phyloP scores from a whole-genome alignment of 768 basidiomycete species.

The Russula dissimulans region DNA sequence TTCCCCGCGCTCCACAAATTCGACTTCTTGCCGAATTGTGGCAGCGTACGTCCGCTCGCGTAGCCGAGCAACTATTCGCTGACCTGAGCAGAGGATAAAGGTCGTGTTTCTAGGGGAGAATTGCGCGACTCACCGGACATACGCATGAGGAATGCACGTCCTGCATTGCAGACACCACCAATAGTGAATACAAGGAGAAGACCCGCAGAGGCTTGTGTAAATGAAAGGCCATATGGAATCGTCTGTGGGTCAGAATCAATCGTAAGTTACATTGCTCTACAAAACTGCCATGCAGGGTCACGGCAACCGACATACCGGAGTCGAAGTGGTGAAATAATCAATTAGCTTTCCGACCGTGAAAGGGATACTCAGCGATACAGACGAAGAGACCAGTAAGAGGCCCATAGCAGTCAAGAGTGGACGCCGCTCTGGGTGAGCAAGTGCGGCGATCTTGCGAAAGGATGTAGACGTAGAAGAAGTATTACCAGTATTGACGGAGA shows the following conservation, averaged over 20 bases:
- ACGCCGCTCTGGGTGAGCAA: slow-evolving; percentile 77
- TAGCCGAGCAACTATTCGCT: slow-evolving; percentile 83
- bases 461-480: slow-evolving; percentile 49
- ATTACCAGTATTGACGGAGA: background rate
- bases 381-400: slow-evolving; percentile 75
- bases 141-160: slow-evolving; percentile 77
- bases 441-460: slow-evolving; percentile 60
- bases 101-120: background rate
- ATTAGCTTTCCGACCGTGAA: slow-evolving; percentile 91
- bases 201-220: slow-evolving; percentile 68
- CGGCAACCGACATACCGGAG: slow-evolving; percentile 46
- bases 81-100: slow-evolving; percentile 36
- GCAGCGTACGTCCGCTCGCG: slow-evolving; percentile 76
- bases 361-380: slow-evolving; percentile 88
- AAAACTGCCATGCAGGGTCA: background rate
- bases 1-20: slow-evolving; percentile 86
- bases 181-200: slow-evolving; percentile 71
- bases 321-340: slow-evolving; percentile 74
- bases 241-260: background rate
- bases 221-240: slow-evolving; percentile 71
- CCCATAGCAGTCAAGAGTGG: slow-evolving; percentile 69
- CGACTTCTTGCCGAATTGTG: slow-evolving; percentile 83
- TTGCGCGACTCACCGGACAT: slow-evolving; percentile 51
- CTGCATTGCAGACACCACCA: slow-evolving; percentile 83
- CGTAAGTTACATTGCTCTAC: background rate